These are phyloP conservation scores for Leishmania braziliensis DNA, from an alignment of 208 protist genomes.

Conservation along the genomic window DNA sequence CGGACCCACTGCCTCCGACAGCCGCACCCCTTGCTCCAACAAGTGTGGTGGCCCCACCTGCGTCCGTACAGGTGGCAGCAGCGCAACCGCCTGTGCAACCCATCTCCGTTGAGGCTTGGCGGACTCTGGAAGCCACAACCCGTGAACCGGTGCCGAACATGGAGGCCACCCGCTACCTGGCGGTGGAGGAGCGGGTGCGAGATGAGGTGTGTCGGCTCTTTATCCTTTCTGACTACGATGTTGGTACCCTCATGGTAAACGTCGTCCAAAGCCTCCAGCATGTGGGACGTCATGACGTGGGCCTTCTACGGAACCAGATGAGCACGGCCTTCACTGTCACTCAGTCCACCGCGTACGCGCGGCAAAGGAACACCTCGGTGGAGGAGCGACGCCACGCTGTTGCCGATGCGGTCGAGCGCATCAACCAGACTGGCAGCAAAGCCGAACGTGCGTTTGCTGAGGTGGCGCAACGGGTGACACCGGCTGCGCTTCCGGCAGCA, in stretches of 20 bases:
- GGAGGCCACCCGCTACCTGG: constrained; percentile 65
- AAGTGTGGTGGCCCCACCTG: constrained; percentile 12
- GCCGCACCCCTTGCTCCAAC: constrained; percentile 11
- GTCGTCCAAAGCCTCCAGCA: constrained; percentile 72
- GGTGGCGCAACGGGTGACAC: constrained; percentile 7
- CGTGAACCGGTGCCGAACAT: constrained; percentile 46
- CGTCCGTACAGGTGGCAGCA: constrained; percentile 14
- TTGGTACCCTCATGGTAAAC: constrained; percentile 64
- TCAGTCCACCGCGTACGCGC: constrained; percentile 69
- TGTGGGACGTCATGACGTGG: constrained; percentile 81
- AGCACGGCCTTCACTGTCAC: constrained; percentile 81
- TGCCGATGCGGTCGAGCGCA: constrained; percentile 56
- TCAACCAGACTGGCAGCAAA: constrained; percentile 46
- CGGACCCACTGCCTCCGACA: constrained; percentile 20
- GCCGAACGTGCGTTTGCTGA: constrained; percentile 43
- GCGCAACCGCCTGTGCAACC: constrained; percentile 29
- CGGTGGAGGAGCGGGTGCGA: constrained; percentile 72
- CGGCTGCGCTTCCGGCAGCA: neutral
- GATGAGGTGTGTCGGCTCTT: constrained; percentile 75
- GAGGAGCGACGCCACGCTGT: constrained; percentile 54
- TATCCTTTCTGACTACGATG: constrained; percentile 76
- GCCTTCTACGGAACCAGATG: constrained; percentile 78
- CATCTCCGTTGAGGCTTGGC: constrained; percentile 45
- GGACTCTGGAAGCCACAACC: constrained; percentile 45
- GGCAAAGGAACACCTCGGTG: constrained; percentile 26